These are phyloP conservation scores for Boletus fagicola DNA, from an alignment of 768 basidiomycete species.

Conservation along the genomic window DNA sequence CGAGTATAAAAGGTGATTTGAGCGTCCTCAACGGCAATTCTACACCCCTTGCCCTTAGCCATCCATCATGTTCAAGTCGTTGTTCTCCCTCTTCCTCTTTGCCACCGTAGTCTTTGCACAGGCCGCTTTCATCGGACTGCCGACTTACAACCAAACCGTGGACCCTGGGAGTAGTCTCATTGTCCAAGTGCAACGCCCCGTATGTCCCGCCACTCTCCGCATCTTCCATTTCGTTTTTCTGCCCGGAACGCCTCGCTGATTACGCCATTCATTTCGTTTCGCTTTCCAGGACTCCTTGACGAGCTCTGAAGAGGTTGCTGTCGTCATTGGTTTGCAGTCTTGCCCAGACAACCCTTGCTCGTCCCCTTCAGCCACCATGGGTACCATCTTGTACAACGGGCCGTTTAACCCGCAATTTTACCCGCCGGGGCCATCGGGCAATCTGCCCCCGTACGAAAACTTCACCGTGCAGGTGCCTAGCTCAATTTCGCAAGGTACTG, in stretches of 20 bases:
- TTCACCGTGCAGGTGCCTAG: slow-evolving; percentile 43
- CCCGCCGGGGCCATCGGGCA: neutral
- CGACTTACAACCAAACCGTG: slow-evolving; percentile 31
- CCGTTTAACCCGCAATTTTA: slow-evolving; percentile 39
- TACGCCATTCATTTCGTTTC: neutral
- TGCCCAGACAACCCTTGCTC: slow-evolving; percentile 33
- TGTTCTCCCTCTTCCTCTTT: slow-evolving; percentile 28
- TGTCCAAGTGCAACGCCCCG: slow-evolving; percentile 49
- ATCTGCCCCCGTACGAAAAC: slow-evolving; percentile 43
- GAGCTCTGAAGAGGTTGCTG: slow-evolving; percentile 42
- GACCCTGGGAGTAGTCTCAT: slow-evolving; percentile 37
- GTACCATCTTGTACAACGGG: slow-evolving; percentile 48
- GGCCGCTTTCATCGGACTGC: slow-evolving; percentile 39
- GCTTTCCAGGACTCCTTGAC: slow-evolving; percentile 36
- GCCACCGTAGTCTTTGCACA: slow-evolving; percentile 42
- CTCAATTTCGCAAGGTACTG: slow-evolving; percentile 26
- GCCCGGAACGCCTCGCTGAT: neutral
- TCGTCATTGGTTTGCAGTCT: slow-evolving; percentile 44
- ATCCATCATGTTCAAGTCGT: slow-evolving; percentile 16
- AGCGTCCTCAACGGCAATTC: neutral
- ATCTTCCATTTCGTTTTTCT: neutral
- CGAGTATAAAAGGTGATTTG: slow-evolving; percentile 8
- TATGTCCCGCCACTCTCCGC: slow-evolving; percentile 25
- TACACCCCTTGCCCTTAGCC: neutral
- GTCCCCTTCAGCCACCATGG: slow-evolving; percentile 34